Base-by-base conservation (phyloP, 768 basidiomycete species). In the Sporobolomyces phaffii region DNA sequence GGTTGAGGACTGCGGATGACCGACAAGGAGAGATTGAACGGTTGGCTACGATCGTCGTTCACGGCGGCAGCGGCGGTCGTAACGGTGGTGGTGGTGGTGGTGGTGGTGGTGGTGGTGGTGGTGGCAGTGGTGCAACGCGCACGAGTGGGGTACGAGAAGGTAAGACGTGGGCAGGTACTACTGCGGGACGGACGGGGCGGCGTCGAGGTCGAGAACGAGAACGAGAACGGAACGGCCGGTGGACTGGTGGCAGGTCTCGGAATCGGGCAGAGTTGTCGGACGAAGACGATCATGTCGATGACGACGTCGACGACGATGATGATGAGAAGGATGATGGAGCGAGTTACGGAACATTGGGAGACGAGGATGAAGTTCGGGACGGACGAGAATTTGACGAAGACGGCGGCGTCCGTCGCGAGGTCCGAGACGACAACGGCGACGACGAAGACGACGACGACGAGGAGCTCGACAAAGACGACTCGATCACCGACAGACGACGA, bases 11-110 rank as follows among this genome's bases (percentile, higher is more conserved):
- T 11, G 43, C 9, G 31, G 68, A 70, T 33, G 64, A 70, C 36
- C 62, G 70, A 1, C 70, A 71, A 28, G 36, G 3, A 28, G 65
- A 67, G 59, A 64, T 71, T 36, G 70, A 71, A 31, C 26, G 17
- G 14, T 60, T 67, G 15, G 41, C 60, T 5, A 48, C 33, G 26
- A 17, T 54, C 9, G 57, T 66, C 31, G 59, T 59, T 6, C 51
- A 26, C 9, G 22, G 6, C 15, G 52, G 5, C 17, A 63, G 48
- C 53, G n/a, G n/a, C n/a, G n/a, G 9, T 38, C 57, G 38, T 38
- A 9, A 61, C 52, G 44, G 53, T 52, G 56, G 41, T 52, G 36
- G 56, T 54, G 47, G 38, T 56, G 20, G 40, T 10, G 20, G 20
- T 41, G 10, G 11, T 41, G n/a, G n/a, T 45, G 44, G 44, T 45